Base-by-base conservation (phyloP, 164 flowering plant genomes). In the Tinospora cordifolia region DNA sequence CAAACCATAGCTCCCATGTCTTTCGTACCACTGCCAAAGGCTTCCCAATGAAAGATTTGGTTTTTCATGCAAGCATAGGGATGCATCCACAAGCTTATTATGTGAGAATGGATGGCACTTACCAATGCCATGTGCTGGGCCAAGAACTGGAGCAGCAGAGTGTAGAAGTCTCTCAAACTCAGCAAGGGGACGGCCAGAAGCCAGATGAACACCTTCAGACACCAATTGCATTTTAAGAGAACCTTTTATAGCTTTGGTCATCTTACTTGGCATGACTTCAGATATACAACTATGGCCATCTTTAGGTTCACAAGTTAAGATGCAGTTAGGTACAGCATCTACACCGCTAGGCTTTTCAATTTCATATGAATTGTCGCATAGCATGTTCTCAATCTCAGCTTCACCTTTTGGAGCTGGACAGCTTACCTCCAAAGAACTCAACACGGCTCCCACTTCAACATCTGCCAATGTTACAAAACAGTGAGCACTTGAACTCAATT, bases 1-100 rank as follows among this genome's bases (percentile, higher is more conserved):
- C 72, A 90, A 71, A 1, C 96, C 96, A 74, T 82, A 90, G 72
- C 80, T 80, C 60, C 90, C 89, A 68, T 78, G 87, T 74, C 81
- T 80, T 71, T 90, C 91, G 76, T 88, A 90, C 93, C 96, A 90
- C 68, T 83, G 70, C 96, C 96, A 90, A 69, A 90, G 70, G 75
- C 78, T 75, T 68, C 77, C 75, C 78, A 90, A 71, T 66, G 86
- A 41, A 59, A 83, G 12, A 69, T 83, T 74, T 13, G 86, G 85
- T 63, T 49, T 77, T 75, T 84, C 81, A 72, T 85, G 88, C 65
- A 69, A 78, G 79, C 90, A 87, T n/a, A 81, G 72, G 59, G 67
- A 70, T 62, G 78, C 44, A 54, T 69, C 74, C 66, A 40, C 8
- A 24, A 66, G 47, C 71, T 66, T 75, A 68, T 80, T 72, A 44